Evolutionary conservation across 2,329 filamentous ascomycete species (phyloP), one percentile per base, ranked within the genome.

Genomic region (Ilyonectria mors-panacis): DNA sequence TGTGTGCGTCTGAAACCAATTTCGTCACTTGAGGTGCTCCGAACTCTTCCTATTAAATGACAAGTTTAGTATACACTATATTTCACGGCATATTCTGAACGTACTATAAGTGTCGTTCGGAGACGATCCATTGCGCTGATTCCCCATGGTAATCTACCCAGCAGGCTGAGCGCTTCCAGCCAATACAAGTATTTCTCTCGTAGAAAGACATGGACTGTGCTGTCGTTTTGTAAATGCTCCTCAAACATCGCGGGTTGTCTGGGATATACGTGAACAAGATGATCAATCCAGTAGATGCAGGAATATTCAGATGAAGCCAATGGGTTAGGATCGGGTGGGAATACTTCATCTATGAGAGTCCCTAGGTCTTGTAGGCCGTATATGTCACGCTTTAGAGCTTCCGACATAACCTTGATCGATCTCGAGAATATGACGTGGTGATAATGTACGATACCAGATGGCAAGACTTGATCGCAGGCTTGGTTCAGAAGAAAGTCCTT

Each of bases 121-220:
- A 63, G 63, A 6, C 21, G 53, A 7, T 28, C 13, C 12, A 66
- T 10, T 12, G 55, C 63, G 2, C 15, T 42, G 3, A n/a, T 2
- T 2, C 42, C 66, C 0, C 23, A 4, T 0, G 23, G 21, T n/a
- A 65, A 5, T 78, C 65, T 37, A 71, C 64, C n/a, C 59, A 82
- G 66, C 5, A 83, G 75, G 44, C 81, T 81, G 1, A 85, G 75
- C 30, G 80, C 78, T 62, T 85, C 83, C 3, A 86, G 72, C 83
- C 81, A 85, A 59, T 84, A 77, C 2, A 85, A 75, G 9, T 28
- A 69, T 9, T 55, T 67, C 2, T 57, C 12, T 6, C 17, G 23
- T 0, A 69, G 1, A 23, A 59, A 69, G 1, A 30, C 6, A 9
- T 51, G 1, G 2, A 67, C n/a, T 1, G 13, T 3, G 2, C 48